Conservation (phyloP, 2,329 filamentous ascomycete species). For the Aspergillus glaucus region DNA sequence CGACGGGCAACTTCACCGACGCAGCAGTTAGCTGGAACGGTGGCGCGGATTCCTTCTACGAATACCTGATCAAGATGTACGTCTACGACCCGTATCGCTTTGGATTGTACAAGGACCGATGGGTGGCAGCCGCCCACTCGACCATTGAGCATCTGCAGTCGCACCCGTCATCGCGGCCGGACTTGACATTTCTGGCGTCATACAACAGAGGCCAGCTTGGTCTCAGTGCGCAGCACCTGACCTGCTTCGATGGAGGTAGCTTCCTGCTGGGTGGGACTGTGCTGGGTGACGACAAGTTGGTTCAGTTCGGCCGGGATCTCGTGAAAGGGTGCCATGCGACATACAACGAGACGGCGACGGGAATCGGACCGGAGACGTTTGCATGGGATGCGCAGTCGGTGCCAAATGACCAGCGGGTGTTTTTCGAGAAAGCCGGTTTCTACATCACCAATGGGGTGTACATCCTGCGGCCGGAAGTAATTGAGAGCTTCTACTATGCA, state of each 20-base stretch:
- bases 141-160: conserved; percentile 65
- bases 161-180: conserved; percentile 58
- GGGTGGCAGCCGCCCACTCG: conserved; percentile 69
- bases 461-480: conserved; percentile 69
- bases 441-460: conserved; percentile 60
- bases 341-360: conserved; percentile 61
- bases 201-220: conserved; percentile 31
- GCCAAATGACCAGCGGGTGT: conserved; percentile 45
- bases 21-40: conserved; percentile 68
- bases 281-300: conserved; percentile 59
- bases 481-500: conserved; percentile 82
- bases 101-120: conserved; percentile 61
- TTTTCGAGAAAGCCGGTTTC: conserved; percentile 65
- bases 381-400: conserved; percentile 51
- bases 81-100: conserved; percentile 66
- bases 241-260: conserved; percentile 79
- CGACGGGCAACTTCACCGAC: conserved; percentile 61
- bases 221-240: conserved; percentile 48
- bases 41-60: conserved; percentile 75
- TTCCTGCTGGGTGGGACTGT: conserved; percentile 75
- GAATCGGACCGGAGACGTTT: conserved; percentile 72
- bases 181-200: conserved; percentile 59
- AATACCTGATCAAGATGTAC: conserved; percentile 89
- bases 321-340: conserved; percentile 68
- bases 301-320: conserved; percentile 66